These are phyloP conservation scores for Lecanicillium sp. DNA, from an alignment of 2,329 filamentous ascomycete genomes.

Conservation along the genomic window DNA sequence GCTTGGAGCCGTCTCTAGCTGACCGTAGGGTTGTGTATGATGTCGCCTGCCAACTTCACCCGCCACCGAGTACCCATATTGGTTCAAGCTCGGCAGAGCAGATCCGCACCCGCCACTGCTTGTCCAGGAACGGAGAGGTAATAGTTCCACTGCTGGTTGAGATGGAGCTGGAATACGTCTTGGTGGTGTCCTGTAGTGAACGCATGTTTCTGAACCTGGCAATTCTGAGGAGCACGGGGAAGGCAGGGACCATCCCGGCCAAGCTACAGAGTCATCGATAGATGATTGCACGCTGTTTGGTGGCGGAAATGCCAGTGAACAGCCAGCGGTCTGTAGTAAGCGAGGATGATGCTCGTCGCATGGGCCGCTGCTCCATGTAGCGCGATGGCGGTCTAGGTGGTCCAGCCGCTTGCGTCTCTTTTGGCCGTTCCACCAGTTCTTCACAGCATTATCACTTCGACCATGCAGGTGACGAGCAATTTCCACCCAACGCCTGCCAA, in stretches of 20 bases:
- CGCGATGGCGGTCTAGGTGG: constrained; percentile 30
- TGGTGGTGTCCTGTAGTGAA: constrained; percentile 53
- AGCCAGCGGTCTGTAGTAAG: background rate
- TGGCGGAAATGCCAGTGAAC: constrained; percentile 15
- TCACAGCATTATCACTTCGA: constrained; percentile 89
- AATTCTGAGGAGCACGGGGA: constrained; percentile 32
- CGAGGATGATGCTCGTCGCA: constrained; percentile 7
- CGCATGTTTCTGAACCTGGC: constrained; percentile 59
- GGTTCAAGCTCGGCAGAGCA: too few relatives aligned
- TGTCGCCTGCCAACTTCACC: too few relatives aligned
- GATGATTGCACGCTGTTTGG: constrained; percentile 9
- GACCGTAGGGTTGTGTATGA: too few relatives aligned
- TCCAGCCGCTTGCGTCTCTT: constrained; percentile 60
- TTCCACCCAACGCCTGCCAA: constrained; percentile 88
- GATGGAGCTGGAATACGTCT: constrained; percentile 24
- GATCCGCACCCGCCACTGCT: too few relatives aligned
- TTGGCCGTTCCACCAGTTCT: constrained; percentile 97
- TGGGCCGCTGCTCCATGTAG: constrained; percentile 8
- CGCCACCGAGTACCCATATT: too few relatives aligned
- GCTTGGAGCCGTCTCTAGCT: too few relatives aligned
- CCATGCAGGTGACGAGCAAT: constrained; percentile 76
- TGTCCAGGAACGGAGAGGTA: too few relatives aligned
- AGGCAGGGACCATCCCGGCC: constrained; percentile 25
- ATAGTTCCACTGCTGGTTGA: too few relatives aligned
- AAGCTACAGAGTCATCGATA: constrained; percentile 12